Conservation (phyloP, 371 early-diverging fungal genomes). For the Mortierella sp. region DNA sequence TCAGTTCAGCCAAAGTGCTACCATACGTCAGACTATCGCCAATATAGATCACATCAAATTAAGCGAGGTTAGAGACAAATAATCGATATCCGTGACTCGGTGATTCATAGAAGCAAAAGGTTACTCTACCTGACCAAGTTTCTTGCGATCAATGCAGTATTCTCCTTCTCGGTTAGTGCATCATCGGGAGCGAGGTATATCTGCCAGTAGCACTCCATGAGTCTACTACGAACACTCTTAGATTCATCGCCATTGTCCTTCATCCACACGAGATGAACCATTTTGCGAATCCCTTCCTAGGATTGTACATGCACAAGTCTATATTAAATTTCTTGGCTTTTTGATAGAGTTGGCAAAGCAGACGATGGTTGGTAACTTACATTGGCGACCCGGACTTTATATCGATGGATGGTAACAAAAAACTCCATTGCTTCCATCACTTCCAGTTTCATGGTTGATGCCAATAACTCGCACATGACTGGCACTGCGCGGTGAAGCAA, state of each 20-base stretch:
- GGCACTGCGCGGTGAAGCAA: constrained; percentile 82
- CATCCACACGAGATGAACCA: constrained; percentile 97
- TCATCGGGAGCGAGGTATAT: constrained; percentile 82
- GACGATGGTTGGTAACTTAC: constrained; percentile 57
- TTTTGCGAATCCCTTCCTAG: constrained; percentile 88
- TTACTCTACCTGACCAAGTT: constrained; percentile 72
- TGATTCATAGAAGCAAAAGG: neutral
- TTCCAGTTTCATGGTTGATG: constrained; percentile 91
- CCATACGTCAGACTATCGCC: constrained; percentile 80
- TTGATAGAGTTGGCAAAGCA: neutral
- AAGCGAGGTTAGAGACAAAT: neutral
- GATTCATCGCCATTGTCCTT: constrained; percentile 88
- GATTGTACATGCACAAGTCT: neutral
- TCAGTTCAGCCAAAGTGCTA: constrained; percentile 92
- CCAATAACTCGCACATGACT: constrained; percentile 83
- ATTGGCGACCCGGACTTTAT: constrained; percentile 83
- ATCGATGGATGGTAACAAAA: constrained; percentile 85
- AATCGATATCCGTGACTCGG: neutral
- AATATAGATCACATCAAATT: neutral
- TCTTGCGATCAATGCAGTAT: constrained; percentile 73
- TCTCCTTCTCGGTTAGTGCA: constrained; percentile 67
- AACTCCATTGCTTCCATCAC: constrained; percentile 96
- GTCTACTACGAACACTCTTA: constrained; percentile 82
- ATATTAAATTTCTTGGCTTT: too few relatives aligned
- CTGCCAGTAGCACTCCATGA: constrained; percentile 82